phyloP scores from a whole-genome alignment of 2,329 filamentous ascomycete genomes.

The Phaeosphaeria sp. region DNA sequence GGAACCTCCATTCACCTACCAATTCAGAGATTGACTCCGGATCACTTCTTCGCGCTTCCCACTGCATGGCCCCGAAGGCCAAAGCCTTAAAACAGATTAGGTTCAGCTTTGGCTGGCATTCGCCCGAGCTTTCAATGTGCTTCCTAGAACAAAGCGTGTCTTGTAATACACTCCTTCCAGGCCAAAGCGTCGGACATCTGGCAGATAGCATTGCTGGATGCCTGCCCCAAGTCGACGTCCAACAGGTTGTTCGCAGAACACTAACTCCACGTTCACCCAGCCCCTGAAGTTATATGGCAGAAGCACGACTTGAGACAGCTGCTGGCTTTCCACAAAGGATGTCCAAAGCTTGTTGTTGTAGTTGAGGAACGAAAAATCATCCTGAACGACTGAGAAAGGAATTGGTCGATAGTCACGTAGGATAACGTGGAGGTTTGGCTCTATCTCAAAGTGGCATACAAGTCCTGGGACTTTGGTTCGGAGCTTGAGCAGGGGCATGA shows the following conservation, averaged over 20 bases:
- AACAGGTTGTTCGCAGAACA: not conserved
- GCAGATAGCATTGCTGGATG: not conserved
- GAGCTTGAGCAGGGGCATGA: not conserved
- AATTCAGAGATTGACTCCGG: no score
- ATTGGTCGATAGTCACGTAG: no score
- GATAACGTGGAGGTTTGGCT: no score
- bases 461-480: not conserved
- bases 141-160: no score
- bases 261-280: not conserved
- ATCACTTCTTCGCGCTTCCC: no score
- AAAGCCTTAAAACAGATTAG: no score
- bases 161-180: not conserved
- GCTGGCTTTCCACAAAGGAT: not conserved
- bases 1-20: no score
- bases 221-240: not conserved
- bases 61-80: no score
- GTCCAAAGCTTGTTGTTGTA: not conserved
- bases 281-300: not conserved
- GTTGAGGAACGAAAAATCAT: no score
- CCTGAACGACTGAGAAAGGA: no score
- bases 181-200: not conserved
- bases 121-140: no score
- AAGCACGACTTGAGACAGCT: not conserved
- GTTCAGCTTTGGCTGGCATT: no score
- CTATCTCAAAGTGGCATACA: not conserved